A percentile compares a stretch with the other conserved stretches of the same genome.
Evolutionary conservation across 2,329 filamentous ascomycete genomes (phyloP).

Genomic region (Mycosphaerella arachidis): DNA sequence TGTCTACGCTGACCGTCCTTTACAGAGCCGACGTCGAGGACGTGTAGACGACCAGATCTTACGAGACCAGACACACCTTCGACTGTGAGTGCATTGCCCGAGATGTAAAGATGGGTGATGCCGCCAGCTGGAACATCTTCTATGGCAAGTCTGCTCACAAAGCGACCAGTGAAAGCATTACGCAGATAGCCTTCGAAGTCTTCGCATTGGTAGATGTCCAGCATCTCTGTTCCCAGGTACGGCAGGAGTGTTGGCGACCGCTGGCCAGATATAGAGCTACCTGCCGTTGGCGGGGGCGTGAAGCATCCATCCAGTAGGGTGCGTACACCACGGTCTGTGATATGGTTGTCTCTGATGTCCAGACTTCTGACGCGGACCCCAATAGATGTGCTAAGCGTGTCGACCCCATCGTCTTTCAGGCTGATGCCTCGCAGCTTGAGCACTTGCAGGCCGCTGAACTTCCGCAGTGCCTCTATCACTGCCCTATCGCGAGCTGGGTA

Average conservation of each 20-base stretch:
- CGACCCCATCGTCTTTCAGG: slow-evolving; percentile 50
- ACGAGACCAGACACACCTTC: slow-evolving; percentile 53
- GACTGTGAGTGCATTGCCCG: slow-evolving; percentile 52
- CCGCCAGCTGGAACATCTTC: slow-evolving; percentile 53
- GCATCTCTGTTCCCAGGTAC: slow-evolving; percentile 37
- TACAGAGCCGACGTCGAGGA: slow-evolving; percentile 53
- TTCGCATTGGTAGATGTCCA: slow-evolving; percentile 41
- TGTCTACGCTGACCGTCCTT: slow-evolving; percentile 19
- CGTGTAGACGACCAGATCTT: slow-evolving; percentile 48
- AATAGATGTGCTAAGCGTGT: slow-evolving; percentile 50
- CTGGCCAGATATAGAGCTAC: slow-evolving; percentile 4
- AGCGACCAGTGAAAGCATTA: slow-evolving; percentile 44
- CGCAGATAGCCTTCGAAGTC: slow-evolving; percentile 52
- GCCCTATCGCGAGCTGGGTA: slow-evolving; percentile 27
- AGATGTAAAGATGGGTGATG: slow-evolving; percentile 57
- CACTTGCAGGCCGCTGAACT: slow-evolving; percentile 50
- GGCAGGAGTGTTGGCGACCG: slow-evolving; percentile 31
- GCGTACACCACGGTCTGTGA: slow-evolving; percentile 54
- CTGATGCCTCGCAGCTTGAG: slow-evolving; percentile 53
- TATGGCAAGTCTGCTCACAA: slow-evolving; percentile 51
- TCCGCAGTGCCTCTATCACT: slow-evolving; percentile 46
- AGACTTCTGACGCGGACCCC: slow-evolving; percentile 51
- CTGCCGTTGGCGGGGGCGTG: slow-evolving; percentile 1
- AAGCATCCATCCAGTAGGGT: slow-evolving; percentile 52
- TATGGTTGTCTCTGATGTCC: slow-evolving; percentile 53